Evolutionary conservation across 1,139 yeast genomes (phyloP).

Genomic region (Yamadazyma oceani): DNA sequence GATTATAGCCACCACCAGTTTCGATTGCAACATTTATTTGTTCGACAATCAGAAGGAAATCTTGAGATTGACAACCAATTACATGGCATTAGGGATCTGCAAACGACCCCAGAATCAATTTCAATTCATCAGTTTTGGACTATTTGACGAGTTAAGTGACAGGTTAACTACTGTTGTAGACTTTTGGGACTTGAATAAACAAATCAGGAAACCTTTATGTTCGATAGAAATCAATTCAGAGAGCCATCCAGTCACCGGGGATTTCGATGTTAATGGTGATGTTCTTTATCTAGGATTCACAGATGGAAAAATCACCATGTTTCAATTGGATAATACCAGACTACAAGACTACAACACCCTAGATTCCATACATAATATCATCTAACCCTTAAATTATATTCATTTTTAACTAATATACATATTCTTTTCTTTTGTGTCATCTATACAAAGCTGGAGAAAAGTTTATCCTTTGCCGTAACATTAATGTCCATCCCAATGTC

Average conservation of each 20-base stretch:
- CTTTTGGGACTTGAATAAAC: conserved; percentile 52
- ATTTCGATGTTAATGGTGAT: conserved; percentile 24
- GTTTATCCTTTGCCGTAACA: conserved; percentile 50
- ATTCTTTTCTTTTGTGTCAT: conserved; percentile 1
- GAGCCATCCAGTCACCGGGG: conserved; percentile 11
- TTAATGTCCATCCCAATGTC: conserved; percentile 60
- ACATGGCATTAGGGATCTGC: conserved; percentile 41
- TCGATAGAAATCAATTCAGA: conserved; percentile 3
- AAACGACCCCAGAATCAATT: conserved; percentile 42
- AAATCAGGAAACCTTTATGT: conserved; percentile 39
- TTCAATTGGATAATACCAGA: conserved; percentile 19
- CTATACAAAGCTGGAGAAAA: conserved; percentile 43
- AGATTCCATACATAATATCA: conserved; percentile 7
- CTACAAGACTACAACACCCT: neutral
- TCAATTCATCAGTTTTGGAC: conserved; percentile 52
- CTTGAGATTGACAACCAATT: conserved; percentile 30
- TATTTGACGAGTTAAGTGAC: conserved; percentile 21
- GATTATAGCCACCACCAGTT: conserved; percentile 10
- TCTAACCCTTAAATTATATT: neutral
- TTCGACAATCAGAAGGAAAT: conserved; percentile 10
- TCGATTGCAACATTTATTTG: conserved; percentile 11
- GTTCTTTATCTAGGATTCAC: conserved; percentile 25
- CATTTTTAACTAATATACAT: conserved; percentile 18
- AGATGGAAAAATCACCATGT: conserved; percentile 24
- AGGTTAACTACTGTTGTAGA: conserved; percentile 37